Base-by-base conservation (phyloP, 805 yeast species). In the Candida sphagnicola region DNA sequence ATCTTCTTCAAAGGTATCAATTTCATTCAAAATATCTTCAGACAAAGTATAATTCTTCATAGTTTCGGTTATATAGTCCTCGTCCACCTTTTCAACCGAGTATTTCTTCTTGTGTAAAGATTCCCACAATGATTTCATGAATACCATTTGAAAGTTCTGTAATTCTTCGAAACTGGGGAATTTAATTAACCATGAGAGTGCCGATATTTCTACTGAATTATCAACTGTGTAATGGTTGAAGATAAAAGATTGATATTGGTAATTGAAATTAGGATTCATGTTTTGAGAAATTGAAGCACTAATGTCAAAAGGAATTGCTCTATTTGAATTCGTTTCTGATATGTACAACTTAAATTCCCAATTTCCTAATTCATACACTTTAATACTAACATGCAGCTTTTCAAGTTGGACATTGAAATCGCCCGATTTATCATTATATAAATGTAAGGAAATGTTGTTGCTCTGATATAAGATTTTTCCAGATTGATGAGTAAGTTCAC, bases 201-300 rank as follows among this genome's bases (percentile, higher is more conserved):
- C 73, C 1, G 56, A 49, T 2, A 58, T 56, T 4, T 57, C 70
- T 3, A 41, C 47, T 14, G 34, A 24, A 14, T 40, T 43, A 13
- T 31, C 26, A 8, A 36, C 34, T 5, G 35, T 26, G 18, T 59
- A 62, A 45, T 75, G 70, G 54, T 85, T 83, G 71, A 86, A 88
- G 11, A 83, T 72, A 47, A 88, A 83, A 1, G 85, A 71, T 11
- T 57, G 46, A 23, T 72, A 56, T 10, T 73, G 78, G 44, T 67
- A 71, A 52, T 81, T 78, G 54, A 85, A 81, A n/a, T 74, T 68
- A 2, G 93, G 87, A 51, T 75, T 80, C 59, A 87, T 62, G 19
- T 71, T 69, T 10, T 75, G 69, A 8, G 65, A 54, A 3, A 63
- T 35, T 4, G 36, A 3, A 6, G 47, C 41, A 16, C 41, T 45